Conservation (phyloP, 768 basidiomycete species). For the Boletus barrowsii region DNA sequence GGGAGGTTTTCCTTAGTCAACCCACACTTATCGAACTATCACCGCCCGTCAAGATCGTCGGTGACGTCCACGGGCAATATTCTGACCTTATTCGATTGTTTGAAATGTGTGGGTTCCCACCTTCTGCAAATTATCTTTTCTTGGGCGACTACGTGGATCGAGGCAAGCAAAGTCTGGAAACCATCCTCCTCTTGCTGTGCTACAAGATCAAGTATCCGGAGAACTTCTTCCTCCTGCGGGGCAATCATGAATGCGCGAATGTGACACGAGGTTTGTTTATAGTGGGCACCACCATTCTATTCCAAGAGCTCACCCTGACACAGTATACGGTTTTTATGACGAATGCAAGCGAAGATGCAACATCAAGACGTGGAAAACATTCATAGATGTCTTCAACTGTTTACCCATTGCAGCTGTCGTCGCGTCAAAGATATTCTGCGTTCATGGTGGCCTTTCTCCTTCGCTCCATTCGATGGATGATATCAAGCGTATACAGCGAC, state of each 20-base stretch:
- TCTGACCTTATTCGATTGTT: constrained; percentile 97
- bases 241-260: constrained; percentile 99
- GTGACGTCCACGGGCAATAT: constrained; percentile 99
- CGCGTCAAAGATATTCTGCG: constrained; percentile 99
- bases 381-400: constrained; percentile 99
- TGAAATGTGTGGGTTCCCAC: constrained; percentile 99
- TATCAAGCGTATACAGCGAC: constrained; percentile 95
- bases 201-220: constrained; percentile 99
- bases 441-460: constrained; percentile 93
- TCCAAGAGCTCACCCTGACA: constrained; percentile 14
- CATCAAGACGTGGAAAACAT: constrained; percentile 99
- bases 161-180: constrained; percentile 97
- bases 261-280: constrained; percentile 84
- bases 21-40: constrained; percentile 96
- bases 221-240: constrained; percentile 96
- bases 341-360: constrained; percentile 99
- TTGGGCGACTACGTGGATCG: constrained; percentile 99
- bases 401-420: constrained; percentile 98
- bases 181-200: constrained; percentile 92
- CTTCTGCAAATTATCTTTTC: constrained; percentile 96
- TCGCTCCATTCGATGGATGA: constrained; percentile 96
- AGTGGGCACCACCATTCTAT: constrained; percentile 10
- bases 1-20: constrained; percentile 94
- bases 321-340: constrained; percentile 99
- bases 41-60: constrained; percentile 98